Evolutionary conservation across 2,329 filamentous ascomycete genomes (phyloP).

Genomic region (Scytalidium lignicola): DNA sequence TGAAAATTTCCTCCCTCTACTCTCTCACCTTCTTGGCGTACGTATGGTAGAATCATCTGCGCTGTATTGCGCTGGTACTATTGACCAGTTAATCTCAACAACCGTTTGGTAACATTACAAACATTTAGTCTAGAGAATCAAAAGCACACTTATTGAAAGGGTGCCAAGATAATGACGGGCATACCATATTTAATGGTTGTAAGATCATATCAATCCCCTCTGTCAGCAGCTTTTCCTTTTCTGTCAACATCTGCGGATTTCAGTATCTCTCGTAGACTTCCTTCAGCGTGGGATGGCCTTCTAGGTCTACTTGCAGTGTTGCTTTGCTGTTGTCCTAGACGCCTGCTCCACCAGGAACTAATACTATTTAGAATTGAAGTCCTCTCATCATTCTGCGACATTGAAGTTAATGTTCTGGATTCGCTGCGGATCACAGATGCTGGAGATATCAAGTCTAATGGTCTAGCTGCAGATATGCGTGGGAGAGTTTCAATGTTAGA

Average conservation of each 20-base stretch:
- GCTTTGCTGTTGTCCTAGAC: conserved; percentile 8
- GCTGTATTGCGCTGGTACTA: no score
- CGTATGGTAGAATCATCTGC: no score
- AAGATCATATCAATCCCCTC: conserved; percentile 8
- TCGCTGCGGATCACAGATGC: conserved; percentile 21
- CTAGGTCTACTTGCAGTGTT: conserved; percentile 18
- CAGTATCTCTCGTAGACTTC: conserved; percentile 49
- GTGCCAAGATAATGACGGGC: not conserved
- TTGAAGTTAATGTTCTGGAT: conserved; percentile 20
- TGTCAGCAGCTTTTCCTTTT: conserved; percentile 26
- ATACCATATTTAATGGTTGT: not conserved
- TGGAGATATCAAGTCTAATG: conserved; percentile 14
- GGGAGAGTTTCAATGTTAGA: conserved; percentile 9
- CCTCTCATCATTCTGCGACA: conserved; percentile 10
- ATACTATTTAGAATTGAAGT: conserved; percentile 22
- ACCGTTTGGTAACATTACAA: no score
- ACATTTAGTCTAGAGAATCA: not conserved
- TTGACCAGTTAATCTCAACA: no score
- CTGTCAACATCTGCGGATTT: conserved; percentile 30
- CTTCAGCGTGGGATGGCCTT: conserved; percentile 46
- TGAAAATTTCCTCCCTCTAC: no score
- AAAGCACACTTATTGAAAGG: not conserved
- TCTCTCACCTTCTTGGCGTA: no score
- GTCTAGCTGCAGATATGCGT: conserved; percentile 11
- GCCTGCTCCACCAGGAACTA: conserved; percentile 25